These are phyloP conservation scores for Apiospora hydei DNA, from an alignment of 2,329 filamentous ascomycete species.

Conservation along the genomic window DNA sequence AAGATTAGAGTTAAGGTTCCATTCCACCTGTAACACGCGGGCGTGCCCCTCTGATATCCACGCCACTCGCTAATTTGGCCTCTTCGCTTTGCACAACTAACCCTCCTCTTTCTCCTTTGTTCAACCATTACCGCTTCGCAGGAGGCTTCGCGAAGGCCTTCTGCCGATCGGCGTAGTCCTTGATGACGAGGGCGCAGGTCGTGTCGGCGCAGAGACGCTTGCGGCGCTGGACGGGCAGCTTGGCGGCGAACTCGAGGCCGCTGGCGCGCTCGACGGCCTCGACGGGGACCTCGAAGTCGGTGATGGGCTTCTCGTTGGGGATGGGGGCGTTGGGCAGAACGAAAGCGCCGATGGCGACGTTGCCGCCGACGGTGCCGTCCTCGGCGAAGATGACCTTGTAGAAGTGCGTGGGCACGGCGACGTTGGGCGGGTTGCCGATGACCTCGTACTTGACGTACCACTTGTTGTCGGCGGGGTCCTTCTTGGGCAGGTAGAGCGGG, in stretches of 20 bases:
- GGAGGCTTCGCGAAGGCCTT: conserved; percentile 60
- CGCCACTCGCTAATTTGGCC: conserved; percentile 8
- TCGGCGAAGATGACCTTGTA: conserved; percentile 99
- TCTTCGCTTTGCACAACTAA: not conserved
- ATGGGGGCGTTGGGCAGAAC: conserved; percentile 93
- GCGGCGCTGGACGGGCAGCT: conserved; percentile 76
- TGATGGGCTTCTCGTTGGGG: conserved; percentile 83
- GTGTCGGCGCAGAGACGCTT: conserved; percentile 86
- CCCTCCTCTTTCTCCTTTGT: not conserved
- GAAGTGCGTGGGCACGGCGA: conserved; percentile 97
- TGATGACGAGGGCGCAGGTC: conserved; percentile 82
- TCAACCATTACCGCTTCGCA: conserved; percentile 25
- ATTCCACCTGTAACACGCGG: not conserved
- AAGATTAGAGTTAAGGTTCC: conserved; percentile 12
- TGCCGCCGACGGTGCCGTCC: conserved; percentile 68
- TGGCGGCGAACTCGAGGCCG: conserved; percentile 87
- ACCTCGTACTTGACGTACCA: conserved; percentile 97
- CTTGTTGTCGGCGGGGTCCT: conserved; percentile 83
- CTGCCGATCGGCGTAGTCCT: conserved; percentile 74
- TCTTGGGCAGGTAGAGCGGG: conserved; percentile 88
- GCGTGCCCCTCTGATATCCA: not conserved
- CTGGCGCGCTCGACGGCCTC: conserved; percentile 92
- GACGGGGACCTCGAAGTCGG: conserved; percentile 93
- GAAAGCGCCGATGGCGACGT: conserved; percentile 91
- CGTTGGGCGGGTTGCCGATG: conserved; percentile 89